A percentile compares a stretch with the other conserved stretches of the same genome.
phyloP scores from a whole-genome alignment of 129 eudicot species.

The Flaveria ramosissima region DNA sequence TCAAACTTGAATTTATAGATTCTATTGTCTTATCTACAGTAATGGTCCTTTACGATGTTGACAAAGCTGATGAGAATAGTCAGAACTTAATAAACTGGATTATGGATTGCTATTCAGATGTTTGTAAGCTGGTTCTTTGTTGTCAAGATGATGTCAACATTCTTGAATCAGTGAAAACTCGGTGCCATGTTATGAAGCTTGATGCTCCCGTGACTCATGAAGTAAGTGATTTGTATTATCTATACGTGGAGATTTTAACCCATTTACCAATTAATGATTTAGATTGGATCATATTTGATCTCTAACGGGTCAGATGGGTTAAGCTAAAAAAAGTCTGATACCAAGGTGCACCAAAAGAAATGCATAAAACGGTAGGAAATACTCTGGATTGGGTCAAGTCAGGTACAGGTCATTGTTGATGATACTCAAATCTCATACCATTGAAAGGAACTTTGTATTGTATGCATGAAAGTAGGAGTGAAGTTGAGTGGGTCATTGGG shows the following conservation, averaged over 20 bases:
- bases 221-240: constrained; percentile 43
- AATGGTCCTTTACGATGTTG: constrained; percentile 78
- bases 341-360: no score
- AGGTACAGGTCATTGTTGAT: no score
- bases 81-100: constrained; percentile 86
- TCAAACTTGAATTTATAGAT: constrained; percentile 8
- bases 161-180: constrained; percentile 61
- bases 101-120: constrained; percentile 85
- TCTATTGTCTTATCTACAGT: constrained; percentile 44
- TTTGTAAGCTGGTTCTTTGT: constrained; percentile 72
- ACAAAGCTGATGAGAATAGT: constrained; percentile 71
- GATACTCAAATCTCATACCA: no score
- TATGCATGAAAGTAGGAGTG: no score
- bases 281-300: background rate
- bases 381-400: no score
- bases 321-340: background rate
- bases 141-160: constrained; percentile 68
- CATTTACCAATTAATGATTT: background rate
- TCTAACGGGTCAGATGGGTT: background rate
- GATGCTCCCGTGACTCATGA: constrained; percentile 71
- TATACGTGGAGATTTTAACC: background rate
- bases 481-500: no score
- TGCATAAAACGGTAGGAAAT: background rate
- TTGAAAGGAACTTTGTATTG: no score
- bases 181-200: constrained; percentile 63